These are phyloP conservation scores for Serendipita sp. DNA, from an alignment of 768 basidiomycete genomes.

Conservation along the genomic window DNA sequence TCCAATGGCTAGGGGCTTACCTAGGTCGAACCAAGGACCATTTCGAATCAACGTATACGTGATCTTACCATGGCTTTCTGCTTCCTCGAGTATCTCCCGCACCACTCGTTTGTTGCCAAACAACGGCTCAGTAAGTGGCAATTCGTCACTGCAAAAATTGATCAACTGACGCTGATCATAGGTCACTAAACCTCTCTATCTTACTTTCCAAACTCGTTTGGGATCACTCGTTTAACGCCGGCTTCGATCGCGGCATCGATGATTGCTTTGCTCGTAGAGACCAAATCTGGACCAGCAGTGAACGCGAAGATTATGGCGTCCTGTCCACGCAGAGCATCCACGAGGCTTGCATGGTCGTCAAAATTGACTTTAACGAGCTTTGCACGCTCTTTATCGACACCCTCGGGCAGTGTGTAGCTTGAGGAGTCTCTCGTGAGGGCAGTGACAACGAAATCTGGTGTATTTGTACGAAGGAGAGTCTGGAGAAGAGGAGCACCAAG, in stretches of 20 bases:
- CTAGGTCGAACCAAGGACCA: background rate
- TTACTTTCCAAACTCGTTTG: constrained; percentile 2
- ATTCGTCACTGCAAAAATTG: background rate
- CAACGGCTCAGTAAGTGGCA: background rate
- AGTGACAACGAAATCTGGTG: background rate
- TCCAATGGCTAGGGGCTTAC: background rate
- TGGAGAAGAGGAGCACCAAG: background rate
- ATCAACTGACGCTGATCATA: background rate
- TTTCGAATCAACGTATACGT: background rate
- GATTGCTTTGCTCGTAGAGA: background rate
- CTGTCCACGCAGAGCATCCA: background rate
- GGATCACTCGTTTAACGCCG: background rate
- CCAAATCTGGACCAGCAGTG: background rate
- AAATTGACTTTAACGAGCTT: background rate
- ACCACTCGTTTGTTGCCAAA: background rate
- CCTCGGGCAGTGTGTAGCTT: background rate
- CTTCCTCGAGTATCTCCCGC: background rate
- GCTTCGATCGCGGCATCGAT: constrained; percentile 4
- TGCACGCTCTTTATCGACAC: background rate
- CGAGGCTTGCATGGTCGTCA: background rate
- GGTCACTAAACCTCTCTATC: background rate
- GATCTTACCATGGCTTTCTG: background rate
- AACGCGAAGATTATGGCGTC: background rate
- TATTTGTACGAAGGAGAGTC: background rate
- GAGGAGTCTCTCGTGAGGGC: background rate